Evolutionary conservation across 345 rosid species (phyloP), one percentile per base, ranked within the genome.

Genomic region (Murraya paniculata): DNA sequence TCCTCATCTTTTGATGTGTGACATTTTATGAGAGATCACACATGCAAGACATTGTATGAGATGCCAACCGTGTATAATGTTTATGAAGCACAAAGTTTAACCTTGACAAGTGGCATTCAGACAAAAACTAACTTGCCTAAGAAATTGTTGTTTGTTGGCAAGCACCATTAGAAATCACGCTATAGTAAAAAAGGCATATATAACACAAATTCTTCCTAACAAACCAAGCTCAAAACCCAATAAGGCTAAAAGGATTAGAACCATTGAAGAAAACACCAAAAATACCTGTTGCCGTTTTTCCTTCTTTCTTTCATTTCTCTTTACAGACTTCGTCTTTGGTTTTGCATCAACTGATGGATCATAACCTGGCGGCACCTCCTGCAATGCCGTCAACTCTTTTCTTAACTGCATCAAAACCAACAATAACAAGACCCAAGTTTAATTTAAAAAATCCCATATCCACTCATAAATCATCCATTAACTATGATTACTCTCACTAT

Each of bases 301-400:
- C 89, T 90, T 94, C 91, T 90, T 96, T 56, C 97, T 87, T 81
- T 91, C 98, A 27, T 96, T 92, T 81, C 89, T 91, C 84, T 90
- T 94, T 2, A 86, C 95, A 45, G 98, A 66, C 81, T 96, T 94
- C 2, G 94, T 88, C 87, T 91, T 96, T n/a, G 97, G 88, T 79
- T 91, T 96, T 71, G 87, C 68, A 82, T 89, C 94, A 25, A 66
- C 2, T 67, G 10, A 80, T 2, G 88, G 90, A 59, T 91, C 95
- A 83, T 90, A 96, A 78, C 99, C 99, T 2, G 98, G 99, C 71
- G 95, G 98, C 71, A 76, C 87, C 36, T 74, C 89, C 73, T 79
- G 92, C 71, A 87, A 83, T 24, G 87, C 86, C 88, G 82, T 82
- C 85, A 85, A 80, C 84, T 89, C 98, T 88, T 94, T 94, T 84